Evolutionary conservation across 2,329 filamentous ascomycete genomes (phyloP).

Genomic region (Curvularia sp.): DNA sequence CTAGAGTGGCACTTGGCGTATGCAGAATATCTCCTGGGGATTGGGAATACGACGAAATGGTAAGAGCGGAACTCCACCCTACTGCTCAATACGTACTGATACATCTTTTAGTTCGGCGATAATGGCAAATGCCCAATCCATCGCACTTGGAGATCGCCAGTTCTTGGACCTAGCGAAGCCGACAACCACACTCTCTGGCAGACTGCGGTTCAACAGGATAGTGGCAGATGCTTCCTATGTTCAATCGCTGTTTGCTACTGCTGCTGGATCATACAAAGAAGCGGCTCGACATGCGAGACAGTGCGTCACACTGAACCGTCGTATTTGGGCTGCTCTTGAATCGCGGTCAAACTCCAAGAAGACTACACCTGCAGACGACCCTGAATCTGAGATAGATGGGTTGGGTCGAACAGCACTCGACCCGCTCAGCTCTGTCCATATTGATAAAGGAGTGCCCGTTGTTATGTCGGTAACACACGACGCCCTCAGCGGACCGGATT

Average conservation of each 20-base stretch:
- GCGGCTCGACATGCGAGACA: slow-evolving; percentile 59
- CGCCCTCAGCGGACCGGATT: slow-evolving; percentile 66
- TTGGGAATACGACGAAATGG: slow-evolving; percentile 70
- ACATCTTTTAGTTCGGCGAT: slow-evolving; percentile 31
- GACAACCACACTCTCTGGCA: slow-evolving; percentile 43
- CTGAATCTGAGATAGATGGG: slow-evolving; percentile 28
- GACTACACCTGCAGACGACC: slow-evolving; percentile 15
- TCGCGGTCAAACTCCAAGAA: slow-evolving; percentile 45
- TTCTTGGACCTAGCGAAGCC: slow-evolving; percentile 44
- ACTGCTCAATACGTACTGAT: slow-evolving; percentile 22
- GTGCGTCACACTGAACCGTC: slow-evolving; percentile 58
- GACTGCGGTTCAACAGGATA: slow-evolving; percentile 58
- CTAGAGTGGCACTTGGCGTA: slow-evolving; percentile 72
- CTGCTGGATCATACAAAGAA: slow-evolving; percentile 57
- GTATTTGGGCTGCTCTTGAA: slow-evolving; percentile 61
- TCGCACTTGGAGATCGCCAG: slow-evolving; percentile 38
- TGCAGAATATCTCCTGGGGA: slow-evolving; percentile 75
- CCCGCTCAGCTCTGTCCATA: slow-evolving; percentile 40
- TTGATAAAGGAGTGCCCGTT: slow-evolving; percentile 39
- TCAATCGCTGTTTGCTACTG: slow-evolving; percentile 70
- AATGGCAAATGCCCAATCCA: slow-evolving; percentile 39
- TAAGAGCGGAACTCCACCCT: slow-evolving; percentile 23
- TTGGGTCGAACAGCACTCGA: slow-evolving; percentile 32
- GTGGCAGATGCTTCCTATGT: slow-evolving; percentile 68
- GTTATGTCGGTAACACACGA: slow-evolving; percentile 55